A percentile compares a stretch with the other conserved stretches of the same genome.
Conservation (phyloP, 140 eudicot species). For the Bidens hawaiensis region DNA sequence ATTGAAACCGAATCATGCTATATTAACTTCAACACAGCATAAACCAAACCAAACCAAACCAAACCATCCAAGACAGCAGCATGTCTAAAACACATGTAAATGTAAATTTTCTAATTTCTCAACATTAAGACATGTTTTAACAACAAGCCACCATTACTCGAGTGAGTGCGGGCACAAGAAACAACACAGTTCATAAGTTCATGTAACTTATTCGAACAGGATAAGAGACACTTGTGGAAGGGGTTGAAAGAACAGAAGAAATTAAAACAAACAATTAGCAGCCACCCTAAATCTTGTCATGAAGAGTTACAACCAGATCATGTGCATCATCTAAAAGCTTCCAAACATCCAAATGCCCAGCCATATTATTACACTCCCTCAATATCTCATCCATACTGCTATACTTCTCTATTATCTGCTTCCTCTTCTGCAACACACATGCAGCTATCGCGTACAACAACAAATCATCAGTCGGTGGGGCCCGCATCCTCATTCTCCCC, state of each 20-base stretch:
- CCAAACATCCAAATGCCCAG: slow-evolving; percentile 88
- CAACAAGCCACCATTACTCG: neutral
- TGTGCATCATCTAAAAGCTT: slow-evolving; percentile 85
- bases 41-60: neutral
- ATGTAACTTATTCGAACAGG: neutral
- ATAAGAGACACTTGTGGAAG: neutral
- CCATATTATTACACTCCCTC: slow-evolving; percentile 85
- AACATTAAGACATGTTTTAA: neutral
- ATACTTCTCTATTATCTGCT: slow-evolving; percentile 67
- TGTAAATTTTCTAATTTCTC: neutral
- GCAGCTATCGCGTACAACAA: slow-evolving; percentile 79
- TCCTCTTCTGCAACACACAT: slow-evolving; percentile 66
- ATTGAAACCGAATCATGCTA: too few species aligned
- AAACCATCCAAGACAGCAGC: neutral
- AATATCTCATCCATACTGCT: slow-evolving; percentile 87
- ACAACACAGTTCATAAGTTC: neutral
- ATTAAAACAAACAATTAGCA: neutral
- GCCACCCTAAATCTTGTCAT: slow-evolving; percentile 51
- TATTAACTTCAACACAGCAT: neutral
- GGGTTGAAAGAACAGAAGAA: neutral
- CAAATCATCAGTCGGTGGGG: slow-evolving; percentile 82
- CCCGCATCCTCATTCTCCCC: slow-evolving; percentile 58
- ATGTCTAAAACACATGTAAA: neutral
- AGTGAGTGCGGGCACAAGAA: neutral
- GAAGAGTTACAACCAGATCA: slow-evolving; percentile 73